These are phyloP conservation scores for Babesia sp. DNA, from an alignment of 169 alveolate genomes.

Conservation along the genomic window DNA sequence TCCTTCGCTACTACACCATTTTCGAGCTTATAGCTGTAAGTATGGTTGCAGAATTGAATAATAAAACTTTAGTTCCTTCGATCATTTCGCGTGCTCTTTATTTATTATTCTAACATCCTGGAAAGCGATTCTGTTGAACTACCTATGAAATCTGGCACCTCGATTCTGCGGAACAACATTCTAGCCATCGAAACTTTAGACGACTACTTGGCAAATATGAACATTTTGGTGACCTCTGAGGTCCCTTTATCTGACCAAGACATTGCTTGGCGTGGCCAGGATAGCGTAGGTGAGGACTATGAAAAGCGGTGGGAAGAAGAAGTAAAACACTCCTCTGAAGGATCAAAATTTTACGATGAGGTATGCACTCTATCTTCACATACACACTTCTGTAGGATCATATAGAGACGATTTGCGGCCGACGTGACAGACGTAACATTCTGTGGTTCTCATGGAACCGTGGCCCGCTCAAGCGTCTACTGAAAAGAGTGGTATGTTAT, in stretches of 20 bases:
- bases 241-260: background rate
- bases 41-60: background rate
- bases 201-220: background rate
- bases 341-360: background rate
- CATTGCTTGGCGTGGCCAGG: slow-evolving; percentile 7
- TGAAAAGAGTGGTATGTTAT: slow-evolving; percentile 1
- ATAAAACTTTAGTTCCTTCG: slow-evolving; percentile 24
- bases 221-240: background rate
- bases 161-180: slow-evolving; percentile 36
- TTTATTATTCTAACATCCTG: slow-evolving; percentile 42
- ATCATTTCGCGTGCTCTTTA: slow-evolving; percentile 38
- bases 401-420: background rate
- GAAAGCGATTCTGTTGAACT: background rate
- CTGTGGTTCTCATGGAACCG: slow-evolving; percentile 4
- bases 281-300: background rate
- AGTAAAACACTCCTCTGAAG: background rate
- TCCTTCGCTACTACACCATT: slow-evolving; percentile 31
- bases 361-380: background rate
- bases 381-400: background rate
- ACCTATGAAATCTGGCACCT: slow-evolving; percentile 1
- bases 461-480: background rate
- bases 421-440: background rate
- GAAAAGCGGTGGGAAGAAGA: slow-evolving; percentile 1
- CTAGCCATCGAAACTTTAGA: slow-evolving; percentile 24
- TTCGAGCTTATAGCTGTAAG: slow-evolving; percentile 49